Conservation (phyloP, 2,329 filamentous ascomycete genomes). For the Whalleya microplaca region DNA sequence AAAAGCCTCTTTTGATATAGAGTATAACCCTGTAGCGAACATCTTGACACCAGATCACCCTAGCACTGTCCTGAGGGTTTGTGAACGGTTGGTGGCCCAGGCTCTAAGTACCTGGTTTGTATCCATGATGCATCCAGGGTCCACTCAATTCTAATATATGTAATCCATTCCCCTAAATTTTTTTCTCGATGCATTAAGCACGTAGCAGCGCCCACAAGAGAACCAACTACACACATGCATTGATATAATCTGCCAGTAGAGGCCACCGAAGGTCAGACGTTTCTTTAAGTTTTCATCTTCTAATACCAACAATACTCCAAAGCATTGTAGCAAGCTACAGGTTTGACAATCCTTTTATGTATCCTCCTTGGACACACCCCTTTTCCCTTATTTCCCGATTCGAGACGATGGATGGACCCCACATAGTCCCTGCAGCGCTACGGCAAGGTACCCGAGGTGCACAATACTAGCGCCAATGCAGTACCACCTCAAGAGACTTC, state of each 20-base stretch:
- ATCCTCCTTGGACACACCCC: background rate
- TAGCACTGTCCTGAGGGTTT: background rate
- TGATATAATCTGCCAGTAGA: too few species aligned
- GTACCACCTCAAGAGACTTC: conserved; percentile 14
- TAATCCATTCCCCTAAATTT: background rate
- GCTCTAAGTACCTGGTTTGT: background rate
- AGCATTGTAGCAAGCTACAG: too few species aligned
- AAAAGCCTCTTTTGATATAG: background rate
- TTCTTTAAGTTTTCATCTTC: too few species aligned
- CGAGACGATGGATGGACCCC: background rate
- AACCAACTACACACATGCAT: too few species aligned
- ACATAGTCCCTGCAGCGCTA: conserved; percentile 28
- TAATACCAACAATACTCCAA: too few species aligned
- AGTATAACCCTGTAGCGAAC: background rate
- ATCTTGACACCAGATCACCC: background rate
- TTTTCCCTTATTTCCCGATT: conserved; percentile 8
- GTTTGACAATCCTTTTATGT: too few species aligned
- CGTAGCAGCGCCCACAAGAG: too few species aligned
- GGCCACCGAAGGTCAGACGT: too few species aligned
- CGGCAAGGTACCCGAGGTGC: conserved; percentile 34
- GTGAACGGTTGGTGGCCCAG: background rate
- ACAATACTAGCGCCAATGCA: conserved; percentile 29
- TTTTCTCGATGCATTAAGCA: background rate
- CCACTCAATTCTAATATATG: background rate
- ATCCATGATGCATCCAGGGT: background rate